These are phyloP conservation scores for Exophiala calicioides DNA, from an alignment of 2,329 filamentous ascomycete genomes.

Conservation along the genomic window DNA sequence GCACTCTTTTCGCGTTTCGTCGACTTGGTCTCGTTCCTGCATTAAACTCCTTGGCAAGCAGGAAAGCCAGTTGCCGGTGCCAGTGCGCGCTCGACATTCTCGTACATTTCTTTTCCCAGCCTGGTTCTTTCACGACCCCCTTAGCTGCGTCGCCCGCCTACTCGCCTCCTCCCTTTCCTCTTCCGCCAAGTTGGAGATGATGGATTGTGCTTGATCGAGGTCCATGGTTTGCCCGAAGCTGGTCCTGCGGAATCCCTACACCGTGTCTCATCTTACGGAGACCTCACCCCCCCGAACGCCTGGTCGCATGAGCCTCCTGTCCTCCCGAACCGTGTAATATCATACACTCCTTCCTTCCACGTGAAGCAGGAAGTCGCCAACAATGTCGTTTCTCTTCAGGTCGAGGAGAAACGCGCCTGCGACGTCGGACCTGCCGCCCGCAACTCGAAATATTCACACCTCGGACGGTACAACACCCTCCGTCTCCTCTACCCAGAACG, in stretches of 20 bases:
- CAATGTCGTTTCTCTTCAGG: constrained; percentile 81
- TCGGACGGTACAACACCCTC: constrained; percentile 51
- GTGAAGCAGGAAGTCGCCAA: constrained; percentile 3
- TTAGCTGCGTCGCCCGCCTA: neutral
- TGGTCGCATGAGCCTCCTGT: constrained; percentile 12
- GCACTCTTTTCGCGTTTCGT: too few relatives aligned
- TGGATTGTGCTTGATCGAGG: constrained; percentile 22
- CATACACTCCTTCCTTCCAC: neutral
- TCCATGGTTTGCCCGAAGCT: constrained; percentile 12
- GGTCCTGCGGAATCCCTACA: constrained; percentile 13
- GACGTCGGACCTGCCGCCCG: constrained; percentile 51
- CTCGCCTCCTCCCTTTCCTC: constrained; percentile 1
- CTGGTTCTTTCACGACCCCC: neutral
- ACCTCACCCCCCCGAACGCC: neutral
- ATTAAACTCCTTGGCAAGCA: too few relatives aligned
- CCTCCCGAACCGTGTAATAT: neutral
- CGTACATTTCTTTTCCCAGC: constrained; percentile 3
- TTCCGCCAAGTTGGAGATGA: constrained; percentile 5
- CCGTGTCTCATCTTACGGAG: constrained; percentile 11
- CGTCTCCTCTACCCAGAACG: constrained; percentile 62
- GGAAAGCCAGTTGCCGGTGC: neutral
- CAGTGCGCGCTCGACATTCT: neutral
- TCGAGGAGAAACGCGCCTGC: constrained; percentile 62
- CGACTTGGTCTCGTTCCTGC: too few relatives aligned
- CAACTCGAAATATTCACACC: constrained; percentile 57